These are phyloP conservation scores for Ailanthus altissimus DNA, from an alignment of 345 rosid genomes.

Conservation along the genomic window DNA sequence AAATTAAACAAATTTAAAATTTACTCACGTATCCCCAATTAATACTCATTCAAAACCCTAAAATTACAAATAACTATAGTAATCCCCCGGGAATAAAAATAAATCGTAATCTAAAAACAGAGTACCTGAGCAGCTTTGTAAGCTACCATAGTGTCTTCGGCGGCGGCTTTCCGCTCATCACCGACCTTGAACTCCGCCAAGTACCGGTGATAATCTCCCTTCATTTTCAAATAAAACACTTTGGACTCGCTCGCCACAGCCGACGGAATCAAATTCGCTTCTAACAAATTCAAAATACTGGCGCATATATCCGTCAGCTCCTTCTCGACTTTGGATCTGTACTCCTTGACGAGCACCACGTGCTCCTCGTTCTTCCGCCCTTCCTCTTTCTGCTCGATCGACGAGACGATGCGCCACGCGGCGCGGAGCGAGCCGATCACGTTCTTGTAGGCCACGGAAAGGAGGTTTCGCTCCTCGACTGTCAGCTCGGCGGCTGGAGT, in stretches of 20 bases:
- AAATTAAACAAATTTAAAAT: not conserved
- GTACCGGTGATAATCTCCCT: slow-evolving; percentile 92
- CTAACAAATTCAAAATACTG: slow-evolving; percentile 64
- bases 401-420: slow-evolving; percentile 93
- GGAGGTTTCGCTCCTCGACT: slow-evolving; percentile 92
- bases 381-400: slow-evolving; percentile 97
- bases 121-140: slow-evolving; percentile 93
- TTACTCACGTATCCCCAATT: not conserved
- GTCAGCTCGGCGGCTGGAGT: slow-evolving; percentile 86
- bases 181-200: slow-evolving; percentile 90
- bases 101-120: not conserved
- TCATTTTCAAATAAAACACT: slow-evolving; percentile 95
- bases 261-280: slow-evolving; percentile 74
- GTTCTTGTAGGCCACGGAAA: slow-evolving; percentile 95
- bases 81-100: not conserved
- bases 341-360: slow-evolving; percentile 82
- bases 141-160: slow-evolving; percentile 91
- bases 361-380: slow-evolving; percentile 93
- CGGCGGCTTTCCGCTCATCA: slow-evolving; percentile 89
- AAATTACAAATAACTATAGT: not conserved
- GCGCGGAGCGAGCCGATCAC: slow-evolving; percentile 98
- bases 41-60: not conserved
- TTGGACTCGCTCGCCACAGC: slow-evolving; percentile 77
- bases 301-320: slow-evolving; percentile 79
- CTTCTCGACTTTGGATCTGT: slow-evolving; percentile 89